Base-by-base conservation (phyloP, 768 basidiomycete genomes). In the Trametes sanguinea region DNA sequence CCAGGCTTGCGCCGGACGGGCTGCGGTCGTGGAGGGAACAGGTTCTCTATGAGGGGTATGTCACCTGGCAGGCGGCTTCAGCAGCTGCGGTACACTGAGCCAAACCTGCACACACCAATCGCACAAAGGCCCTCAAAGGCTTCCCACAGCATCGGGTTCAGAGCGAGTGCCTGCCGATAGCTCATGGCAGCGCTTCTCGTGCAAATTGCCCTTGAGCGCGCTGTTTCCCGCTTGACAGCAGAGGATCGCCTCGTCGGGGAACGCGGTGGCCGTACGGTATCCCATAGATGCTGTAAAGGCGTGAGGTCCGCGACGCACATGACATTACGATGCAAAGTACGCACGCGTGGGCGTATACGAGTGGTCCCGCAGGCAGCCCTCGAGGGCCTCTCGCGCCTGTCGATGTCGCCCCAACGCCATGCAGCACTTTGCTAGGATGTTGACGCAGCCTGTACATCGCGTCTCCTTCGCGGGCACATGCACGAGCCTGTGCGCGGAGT, bases 101-200 rank as follows among this genome's bases (percentile, higher is more conserved):
- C 8, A n/a, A 44, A n/a, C 58, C 30, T 13, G 42, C 5, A 43
- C 42, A 43, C 40, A 90, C 95, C 94, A 47, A 92, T 76, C 33
- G 81, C 75, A 72, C 94, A 96, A 37, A 97, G 74, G 0, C 92
- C 94, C 70, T 94, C 92, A 68, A 94, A 90, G 4, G 94, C 94
- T 73, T 97, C 94, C 94, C 94, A 96, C 56, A 95, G 75, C 72
- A 92, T 83, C 35, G 92, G 91, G 70, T 93, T 88, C 50, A 86
- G 72, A 13, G 78, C 72, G 62, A 97, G 78, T 30, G 93, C 90
- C 61, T 86, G 83, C 48, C 81, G 80, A 73, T 89, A 95, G 69
- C 86, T 88, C 56, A 76, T 69, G 29, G 81, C 77, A n/a, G 94
- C 94, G 66, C 85, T 83, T 83, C 56, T 89, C 87, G 2, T 82